Evolutionary conservation across 805 yeast species (phyloP), one percentile per base, ranked within the genome.

Genomic region (Monosporozyma aerobia): DNA sequence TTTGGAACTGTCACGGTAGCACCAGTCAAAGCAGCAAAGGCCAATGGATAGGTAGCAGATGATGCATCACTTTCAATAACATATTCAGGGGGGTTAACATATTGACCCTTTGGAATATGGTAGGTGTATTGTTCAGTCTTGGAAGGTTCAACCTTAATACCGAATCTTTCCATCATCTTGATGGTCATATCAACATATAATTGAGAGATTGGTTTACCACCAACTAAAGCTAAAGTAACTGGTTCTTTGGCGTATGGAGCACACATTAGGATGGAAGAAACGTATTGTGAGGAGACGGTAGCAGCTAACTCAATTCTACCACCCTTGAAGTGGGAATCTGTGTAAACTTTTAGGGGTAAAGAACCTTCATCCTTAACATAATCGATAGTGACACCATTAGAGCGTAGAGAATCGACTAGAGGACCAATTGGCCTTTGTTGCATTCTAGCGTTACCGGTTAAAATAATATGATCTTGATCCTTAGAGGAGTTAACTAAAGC

Each of bases 401-500:
- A 70, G 52, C 85, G 77, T 59, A 94, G 75, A 4, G 99, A 96
- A 61, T 90, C 96, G 11, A 94, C 97, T 53, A 94, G 77, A 2
- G 98, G 97, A 33, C 96, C 98, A 61, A 89, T 88, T 19, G 99
- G 99, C 62, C 99, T 79, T 69, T 90, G 95, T 69, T 90, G 95
- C 99, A 94, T 94, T 70, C 99, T 81, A 49, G 87, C 85, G 69
- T 94, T 94, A 59, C 99, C 99, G 1, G 98, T 94, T 56, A 94
- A 76, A 6, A 81, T 72, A 30, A 90, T 81, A 54, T 73, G 63
- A 35, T 76, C 72, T 10, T 67, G 62, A 5, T 61, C 65, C 2
- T 67, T 63, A 14, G 77, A 63, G 30, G 82, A 73, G 22, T 78
- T 74, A 5, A 87, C 95, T 55, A 90, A 74, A n/a, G 96, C 79